These are phyloP conservation scores for Copromyces sp. DNA, from an alignment of 495 filamentous ascomycete species.

Conservation along the genomic window DNA sequence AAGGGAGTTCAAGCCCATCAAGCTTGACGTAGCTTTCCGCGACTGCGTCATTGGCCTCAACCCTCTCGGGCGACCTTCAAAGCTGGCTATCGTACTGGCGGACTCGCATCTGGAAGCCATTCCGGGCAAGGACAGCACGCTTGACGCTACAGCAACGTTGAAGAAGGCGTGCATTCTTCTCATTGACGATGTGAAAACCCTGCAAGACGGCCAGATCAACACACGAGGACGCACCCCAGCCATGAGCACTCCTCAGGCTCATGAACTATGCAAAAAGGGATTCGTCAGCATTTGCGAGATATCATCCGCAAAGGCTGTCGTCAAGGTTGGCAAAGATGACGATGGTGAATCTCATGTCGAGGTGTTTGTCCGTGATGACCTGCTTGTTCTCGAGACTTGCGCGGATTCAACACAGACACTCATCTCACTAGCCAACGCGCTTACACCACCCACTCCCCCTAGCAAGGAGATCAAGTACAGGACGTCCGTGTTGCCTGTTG, in stretches of 20 bases:
- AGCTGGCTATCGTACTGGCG: constrained; percentile 66
- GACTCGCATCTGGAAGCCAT: constrained; percentile 57
- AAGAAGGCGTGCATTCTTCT: constrained; percentile 74
- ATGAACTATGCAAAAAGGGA: constrained; percentile 55
- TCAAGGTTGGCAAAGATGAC: constrained; percentile 41
- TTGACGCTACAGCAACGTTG: constrained; percentile 53
- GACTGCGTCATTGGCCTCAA: constrained; percentile 83
- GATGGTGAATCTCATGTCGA: constrained; percentile 58
- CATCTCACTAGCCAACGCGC: constrained; percentile 64
- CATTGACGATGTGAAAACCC: constrained; percentile 51
- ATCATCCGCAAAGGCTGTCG: constrained; percentile 59
- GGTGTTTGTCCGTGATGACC: constrained; percentile 70
- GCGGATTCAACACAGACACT: constrained; percentile 96
- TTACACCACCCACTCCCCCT: constrained; percentile 73
- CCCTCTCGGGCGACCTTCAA: constrained; percentile 63
- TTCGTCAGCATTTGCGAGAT: constrained; percentile 80
- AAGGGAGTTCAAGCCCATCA: constrained; percentile 37
- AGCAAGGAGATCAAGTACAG: constrained; percentile 74
- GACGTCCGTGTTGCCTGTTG: constrained; percentile 72
- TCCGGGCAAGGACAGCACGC: constrained; percentile 49
- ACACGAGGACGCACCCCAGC: constrained; percentile 34
- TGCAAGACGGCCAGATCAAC: constrained; percentile 33
- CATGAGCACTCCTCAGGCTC: constrained; percentile 44
- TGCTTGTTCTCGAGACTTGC: constrained; percentile 87
- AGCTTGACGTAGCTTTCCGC: constrained; percentile 60